Conservation (phyloP, 345 rosid genomes). For the Hevea brasiliensis region DNA sequence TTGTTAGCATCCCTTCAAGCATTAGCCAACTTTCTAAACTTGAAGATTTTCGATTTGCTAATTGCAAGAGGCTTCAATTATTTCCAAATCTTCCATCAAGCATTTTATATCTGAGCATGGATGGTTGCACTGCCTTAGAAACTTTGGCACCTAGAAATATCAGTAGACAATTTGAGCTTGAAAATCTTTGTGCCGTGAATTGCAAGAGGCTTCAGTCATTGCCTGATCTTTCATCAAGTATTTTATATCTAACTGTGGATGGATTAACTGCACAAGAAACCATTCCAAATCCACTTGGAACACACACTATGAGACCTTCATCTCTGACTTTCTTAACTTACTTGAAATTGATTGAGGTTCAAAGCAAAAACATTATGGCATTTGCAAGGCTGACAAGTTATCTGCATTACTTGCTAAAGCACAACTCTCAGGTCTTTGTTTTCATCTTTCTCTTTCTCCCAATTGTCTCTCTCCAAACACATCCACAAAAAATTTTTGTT, state of each 20-base stretch:
- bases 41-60: constrained; percentile 1
- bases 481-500: too few relatives aligned
- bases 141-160: constrained; percentile 1
- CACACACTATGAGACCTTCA: background rate
- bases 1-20: background rate
- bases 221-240: constrained; percentile 26
- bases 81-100: constrained; percentile 27
- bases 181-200: background rate
- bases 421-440: background rate
- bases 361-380: background rate
- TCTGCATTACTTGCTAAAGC: constrained; percentile 1
- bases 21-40: constrained; percentile 12
- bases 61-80: constrained; percentile 12
- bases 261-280: background rate
- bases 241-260: background rate
- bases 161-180: constrained; percentile 8
- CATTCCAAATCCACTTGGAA: background rate
- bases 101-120: background rate
- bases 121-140: constrained; percentile 1
- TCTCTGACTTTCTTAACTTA: background rate
- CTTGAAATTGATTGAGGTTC: background rate
- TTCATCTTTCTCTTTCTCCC: background rate
- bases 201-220: constrained; percentile 21
- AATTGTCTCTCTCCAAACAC: too few relatives aligned
- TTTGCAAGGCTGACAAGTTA: background rate